Conservation (phyloP, 2,329 filamentous ascomycete genomes). For the Pseudogymnoascus sp. region DNA sequence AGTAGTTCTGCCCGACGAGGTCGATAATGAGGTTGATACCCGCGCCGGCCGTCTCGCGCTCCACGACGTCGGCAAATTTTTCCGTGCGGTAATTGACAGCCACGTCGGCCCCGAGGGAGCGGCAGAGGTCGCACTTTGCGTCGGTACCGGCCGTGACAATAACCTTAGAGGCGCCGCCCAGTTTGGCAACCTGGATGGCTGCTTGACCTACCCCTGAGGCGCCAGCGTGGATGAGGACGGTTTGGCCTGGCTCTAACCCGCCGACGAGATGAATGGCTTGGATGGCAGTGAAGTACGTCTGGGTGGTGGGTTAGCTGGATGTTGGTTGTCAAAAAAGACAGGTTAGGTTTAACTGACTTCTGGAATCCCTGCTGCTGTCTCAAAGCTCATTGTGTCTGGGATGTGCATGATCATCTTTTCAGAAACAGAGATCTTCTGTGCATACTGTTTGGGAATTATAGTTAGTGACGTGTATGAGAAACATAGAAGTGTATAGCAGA, state of each 20-base stretch:
- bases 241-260: constrained; percentile 62
- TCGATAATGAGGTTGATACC: constrained; percentile 86
- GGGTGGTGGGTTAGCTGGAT: not conserved
- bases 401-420: constrained; percentile 79
- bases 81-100: constrained; percentile 20
- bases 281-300: constrained; percentile 87
- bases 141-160: constrained; percentile 76
- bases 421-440: constrained; percentile 73
- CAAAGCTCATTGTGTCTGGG: constrained; percentile 64
- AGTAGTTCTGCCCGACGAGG: constrained; percentile 74
- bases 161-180: constrained; percentile 62
- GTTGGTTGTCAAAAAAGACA: not conserved
- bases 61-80: constrained; percentile 36
- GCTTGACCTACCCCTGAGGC: constrained; percentile 81
- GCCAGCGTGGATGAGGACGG: constrained; percentile 85
- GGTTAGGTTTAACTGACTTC: constrained; percentile 29
- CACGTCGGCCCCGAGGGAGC: constrained; percentile 14
- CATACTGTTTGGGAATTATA: constrained; percentile 38
- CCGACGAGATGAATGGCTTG: constrained; percentile 84
- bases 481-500: not conserved
- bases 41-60: constrained; percentile 63
- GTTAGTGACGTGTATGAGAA: not conserved
- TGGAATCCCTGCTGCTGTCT: constrained; percentile 72
- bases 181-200: constrained; percentile 72
- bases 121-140: constrained; percentile 67